These are phyloP conservation scores for Eremochloa ophiuroides DNA, from an alignment of 176 grass and related monocot genomes.

Conservation along the genomic window DNA sequence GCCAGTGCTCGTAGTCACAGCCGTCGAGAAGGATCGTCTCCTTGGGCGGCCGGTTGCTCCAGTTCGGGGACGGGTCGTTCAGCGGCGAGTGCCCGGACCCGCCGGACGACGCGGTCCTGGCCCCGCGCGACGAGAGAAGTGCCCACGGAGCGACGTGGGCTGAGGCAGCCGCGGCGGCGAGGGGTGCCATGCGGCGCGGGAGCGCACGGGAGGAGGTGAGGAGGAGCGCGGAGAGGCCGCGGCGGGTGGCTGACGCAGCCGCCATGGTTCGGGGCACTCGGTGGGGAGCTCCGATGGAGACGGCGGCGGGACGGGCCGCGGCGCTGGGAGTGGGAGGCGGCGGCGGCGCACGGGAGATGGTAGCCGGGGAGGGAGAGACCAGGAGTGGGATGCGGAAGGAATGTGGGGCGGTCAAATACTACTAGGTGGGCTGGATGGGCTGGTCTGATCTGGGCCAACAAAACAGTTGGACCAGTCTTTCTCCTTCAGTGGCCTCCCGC, in stretches of 20 bases:
- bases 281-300: not conserved
- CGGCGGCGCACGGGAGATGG: not conserved
- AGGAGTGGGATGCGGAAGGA: not conserved
- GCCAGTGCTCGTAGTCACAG: slow-evolving; percentile 98
- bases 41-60: slow-evolving; percentile 91
- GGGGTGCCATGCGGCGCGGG: slow-evolving; percentile 14
- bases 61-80: slow-evolving; percentile 87
- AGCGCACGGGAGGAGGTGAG: slow-evolving; percentile 37
- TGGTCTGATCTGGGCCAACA: not conserved
- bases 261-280: slow-evolving; percentile 43
- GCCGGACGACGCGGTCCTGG: slow-evolving; percentile 46
- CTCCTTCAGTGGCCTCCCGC: no score
- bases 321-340: not conserved
- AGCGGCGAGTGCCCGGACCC: slow-evolving; percentile 65
- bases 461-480: no score
- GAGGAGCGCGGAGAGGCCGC: slow-evolving; percentile 54
- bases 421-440: not conserved
- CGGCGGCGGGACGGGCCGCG: not conserved
- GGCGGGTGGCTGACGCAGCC: slow-evolving; percentile 42
- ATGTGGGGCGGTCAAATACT: not conserved
- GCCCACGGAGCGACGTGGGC: slow-evolving; percentile 15
- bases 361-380: not conserved
- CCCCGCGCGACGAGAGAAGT: slow-evolving; percentile 21
- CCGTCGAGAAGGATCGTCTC: slow-evolving; percentile 95
- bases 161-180: slow-evolving; percentile 19